Percentiles rank a stretch among this genome's conserved stretches.
phyloP scores from a whole-genome alignment of 768 basidiomycete species.

The Sporobolomyces pararoseus region DNA sequence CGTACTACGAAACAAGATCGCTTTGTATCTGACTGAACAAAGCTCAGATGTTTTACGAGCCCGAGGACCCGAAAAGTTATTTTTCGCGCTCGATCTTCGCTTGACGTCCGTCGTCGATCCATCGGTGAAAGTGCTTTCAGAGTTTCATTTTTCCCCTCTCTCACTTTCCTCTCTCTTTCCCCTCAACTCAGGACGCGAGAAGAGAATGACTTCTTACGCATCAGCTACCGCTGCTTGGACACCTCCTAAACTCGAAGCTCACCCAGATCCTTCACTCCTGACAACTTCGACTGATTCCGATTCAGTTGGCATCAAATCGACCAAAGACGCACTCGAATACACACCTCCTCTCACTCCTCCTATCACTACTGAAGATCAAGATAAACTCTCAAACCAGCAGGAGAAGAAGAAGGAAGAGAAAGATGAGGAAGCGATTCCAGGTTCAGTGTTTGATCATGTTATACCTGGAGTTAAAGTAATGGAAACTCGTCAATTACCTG shows the following conservation, averaged over 20 bases:
- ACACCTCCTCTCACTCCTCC: conserved; percentile 11
- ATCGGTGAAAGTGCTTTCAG: no score
- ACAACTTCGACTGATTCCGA: neutral
- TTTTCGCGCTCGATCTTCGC: neutral
- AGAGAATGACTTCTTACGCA: conserved; percentile 7
- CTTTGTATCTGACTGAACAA: no score
- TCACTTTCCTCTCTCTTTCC: neutral
- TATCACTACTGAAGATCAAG: neutral
- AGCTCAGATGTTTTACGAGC: no score
- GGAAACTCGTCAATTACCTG: conserved; percentile 16
- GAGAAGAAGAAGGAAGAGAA: neutral
- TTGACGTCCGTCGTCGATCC: no score
- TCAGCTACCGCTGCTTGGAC: conserved; percentile 11
- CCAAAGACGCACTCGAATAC: conserved; percentile 3
- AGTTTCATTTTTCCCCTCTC: no score
- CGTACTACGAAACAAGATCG: no score
- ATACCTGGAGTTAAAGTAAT: conserved; percentile 10
- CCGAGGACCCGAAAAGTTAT: no score
- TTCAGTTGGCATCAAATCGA: neutral
- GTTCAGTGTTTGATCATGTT: conserved; percentile 14
- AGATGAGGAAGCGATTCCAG: conserved; percentile 1
- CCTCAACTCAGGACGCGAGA: neutral
- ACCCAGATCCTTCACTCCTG: conserved; percentile 7
- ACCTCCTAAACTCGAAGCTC: conserved; percentile 4
- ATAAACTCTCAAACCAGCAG: neutral